phyloP scores from a whole-genome alignment of 805 yeast genomes.

The Yamadazyma sp. region DNA sequence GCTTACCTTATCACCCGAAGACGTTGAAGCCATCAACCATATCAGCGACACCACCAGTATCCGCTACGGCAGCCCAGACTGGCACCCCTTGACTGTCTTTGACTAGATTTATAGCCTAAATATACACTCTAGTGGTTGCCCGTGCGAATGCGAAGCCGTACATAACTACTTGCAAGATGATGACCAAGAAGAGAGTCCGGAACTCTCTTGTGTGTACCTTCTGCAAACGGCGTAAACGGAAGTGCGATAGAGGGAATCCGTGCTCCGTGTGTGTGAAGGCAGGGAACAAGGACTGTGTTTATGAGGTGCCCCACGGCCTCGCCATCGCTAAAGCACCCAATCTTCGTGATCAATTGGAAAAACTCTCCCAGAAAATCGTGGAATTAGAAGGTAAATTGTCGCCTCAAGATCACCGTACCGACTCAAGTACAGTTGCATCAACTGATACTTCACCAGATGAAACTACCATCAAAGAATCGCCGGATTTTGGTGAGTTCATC shows the following conservation, averaged over 20 bases:
- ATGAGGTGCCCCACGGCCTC: conserved; percentile 1
- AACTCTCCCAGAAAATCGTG: neutral
- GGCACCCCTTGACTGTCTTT: conserved; percentile 19
- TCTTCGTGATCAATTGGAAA: neutral
- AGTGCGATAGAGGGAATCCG: conserved; percentile 32
- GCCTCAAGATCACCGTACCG: too few relatives aligned
- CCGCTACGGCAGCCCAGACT: conserved; percentile 35
- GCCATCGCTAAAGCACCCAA: neutral
- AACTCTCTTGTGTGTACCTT: conserved; percentile 29
- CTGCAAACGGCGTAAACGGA: conserved; percentile 33
- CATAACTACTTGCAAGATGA: too few relatives aligned
- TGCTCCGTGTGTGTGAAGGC: conserved; percentile 30
- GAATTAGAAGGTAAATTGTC: conserved; percentile 2
- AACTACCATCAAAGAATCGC: too few relatives aligned
- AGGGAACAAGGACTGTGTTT: conserved; percentile 25
- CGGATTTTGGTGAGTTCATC: too few relatives aligned
- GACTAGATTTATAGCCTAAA: neutral
- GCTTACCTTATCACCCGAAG: conserved; percentile 32
- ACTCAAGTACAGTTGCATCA: too few relatives aligned
- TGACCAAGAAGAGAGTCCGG: conserved; percentile 23
- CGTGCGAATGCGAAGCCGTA: too few relatives aligned
- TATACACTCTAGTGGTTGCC: too few relatives aligned
- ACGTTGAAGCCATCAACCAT: conserved; percentile 29
- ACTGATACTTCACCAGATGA: too few relatives aligned
- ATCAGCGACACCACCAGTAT: conserved; percentile 24